Base-by-base conservation (phyloP, 1,284 basidiomycete species). In the Boletus sp. region DNA sequence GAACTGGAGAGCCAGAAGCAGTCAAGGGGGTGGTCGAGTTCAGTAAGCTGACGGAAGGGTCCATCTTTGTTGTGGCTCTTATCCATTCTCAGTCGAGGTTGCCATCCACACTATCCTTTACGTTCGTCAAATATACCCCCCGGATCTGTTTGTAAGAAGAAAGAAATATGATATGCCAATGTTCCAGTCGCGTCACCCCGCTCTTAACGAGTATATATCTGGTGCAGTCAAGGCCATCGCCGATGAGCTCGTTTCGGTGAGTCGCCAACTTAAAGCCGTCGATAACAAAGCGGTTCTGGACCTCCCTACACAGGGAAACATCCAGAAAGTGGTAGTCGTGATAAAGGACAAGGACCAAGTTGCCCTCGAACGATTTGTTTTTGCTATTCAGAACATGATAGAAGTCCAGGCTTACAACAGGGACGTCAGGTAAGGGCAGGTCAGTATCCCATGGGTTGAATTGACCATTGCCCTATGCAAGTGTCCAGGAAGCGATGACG, bases 91-190 rank as follows among this genome's bases (percentile, higher is more conserved):
- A 94, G 92, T 98, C 57, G 94, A 98, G 66, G 88, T 94, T 20
- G 88, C 91, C 2, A 84, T 96, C 50, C 94, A 97, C 64, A 88
- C 86, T 1, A 90, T 98, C 51, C 77, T 98, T 1, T 95, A 91
- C 61, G 81, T 94, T 20, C 84, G 94, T 20, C 83, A 87, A 53
- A 78, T 98, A 40, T 98, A 98, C 60, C 94, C 94, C 0, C 74
- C 83, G 8, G 88, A 91, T 29, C 75, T 95, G 12, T 98, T 98
- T 64, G 76, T 87, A 20, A 80, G 91, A 41, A 77, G 90, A 41
- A 87, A 88, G 66, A 94, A 92, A 64, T 95, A 94, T 68, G 83
- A 90, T 46, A 87, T 87, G 0, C 85, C 91, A 0, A 91, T 95
- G 17, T 96, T 86, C 62, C 91, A 96, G 68, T 92, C 90, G 4